phyloP scores from a whole-genome alignment of 306 rosid genomes.

The Acacia crassicarpa region DNA sequence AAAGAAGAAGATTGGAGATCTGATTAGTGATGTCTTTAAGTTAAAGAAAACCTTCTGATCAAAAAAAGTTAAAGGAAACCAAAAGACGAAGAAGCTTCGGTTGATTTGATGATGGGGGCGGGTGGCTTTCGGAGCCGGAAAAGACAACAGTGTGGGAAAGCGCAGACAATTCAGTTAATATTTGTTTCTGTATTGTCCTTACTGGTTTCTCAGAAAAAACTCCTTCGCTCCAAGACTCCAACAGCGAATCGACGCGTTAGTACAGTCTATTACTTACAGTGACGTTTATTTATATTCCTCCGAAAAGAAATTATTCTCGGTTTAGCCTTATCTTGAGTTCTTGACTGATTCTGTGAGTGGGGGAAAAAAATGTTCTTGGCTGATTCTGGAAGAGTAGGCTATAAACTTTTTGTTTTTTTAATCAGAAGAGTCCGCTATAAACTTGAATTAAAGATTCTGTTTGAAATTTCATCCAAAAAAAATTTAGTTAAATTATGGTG shows the following conservation, averaged over 20 bases:
- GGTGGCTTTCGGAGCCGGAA: not conserved
- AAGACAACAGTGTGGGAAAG: not conserved
- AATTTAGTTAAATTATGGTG: no score
- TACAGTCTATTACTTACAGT: not conserved
- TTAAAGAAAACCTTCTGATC: not conserved
- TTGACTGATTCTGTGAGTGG: not conserved
- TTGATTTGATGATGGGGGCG: not conserved
- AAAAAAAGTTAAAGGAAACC: not conserved
- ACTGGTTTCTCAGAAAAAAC: not conserved
- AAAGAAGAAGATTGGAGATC: conserved; percentile 13
- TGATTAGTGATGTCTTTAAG: not conserved
- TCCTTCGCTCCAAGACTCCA: not conserved
- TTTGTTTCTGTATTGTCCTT: not conserved
- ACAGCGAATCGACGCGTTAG: not conserved
- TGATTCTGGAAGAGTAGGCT: not conserved
- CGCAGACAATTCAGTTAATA: conserved; percentile 5
- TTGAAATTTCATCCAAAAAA: not conserved
- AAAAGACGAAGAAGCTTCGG: conserved; percentile 1
- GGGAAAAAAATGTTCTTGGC: not conserved
- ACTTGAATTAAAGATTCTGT: not conserved
- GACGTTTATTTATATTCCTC: not conserved
- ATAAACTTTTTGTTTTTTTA: not conserved
- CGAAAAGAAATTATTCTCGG: not conserved
- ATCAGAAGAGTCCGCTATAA: not conserved
- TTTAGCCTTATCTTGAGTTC: not conserved